Base-by-base conservation (phyloP, 176 grass and related monocot genomes). In the Puccinellia tenuiflora region DNA sequence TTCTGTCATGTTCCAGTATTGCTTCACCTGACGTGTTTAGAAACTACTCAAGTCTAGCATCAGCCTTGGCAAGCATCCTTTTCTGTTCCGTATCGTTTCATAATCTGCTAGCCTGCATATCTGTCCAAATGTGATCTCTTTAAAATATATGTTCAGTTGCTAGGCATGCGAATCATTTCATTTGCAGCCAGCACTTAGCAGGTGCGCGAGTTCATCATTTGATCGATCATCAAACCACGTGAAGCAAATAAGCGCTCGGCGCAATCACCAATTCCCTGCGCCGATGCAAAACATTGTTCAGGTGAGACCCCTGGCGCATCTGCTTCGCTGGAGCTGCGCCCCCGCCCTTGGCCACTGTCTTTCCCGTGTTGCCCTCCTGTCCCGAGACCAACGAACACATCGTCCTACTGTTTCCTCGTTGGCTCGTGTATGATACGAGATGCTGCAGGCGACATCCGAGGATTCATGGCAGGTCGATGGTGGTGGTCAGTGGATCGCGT, bases 321-420 rank as follows among this genome's bases (percentile, higher is more conserved):
- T 76, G 22, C 57, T 38, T 30, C 40, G 61, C 82, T 50, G 82
- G 82, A 75, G 82, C 48, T 53, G 37, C 29, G 28, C 56, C 42
- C 31, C 80, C 25, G 56, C 20, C 60, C 14, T 18, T 52, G 31
- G 29, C 39, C 68, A 18, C 34, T 63, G 14, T 48, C 22, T 12
- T 3, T 21, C 4, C 26, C 24, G 15, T 29, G 62, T 5, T 56
- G 12, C 46, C 35, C 71, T 64, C 46, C 56, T 75, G 38, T 25
- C 26, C 8, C 20, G 14, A 73, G 80, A 61, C 59, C 48, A 40
- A 48, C 48, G 30, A 79, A 77, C 29, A 57, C 65, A 6, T 47
- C 34, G 11, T 81, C 47, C 71, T 13, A 67, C n/a, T 81, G 46
- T 16, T 29, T 56, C 64, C 54, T 31, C 20, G 34, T 35, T 15